Conservation (phyloP, 495 filamentous ascomycete species). For the Hypoxylon lienhwacheense region DNA sequence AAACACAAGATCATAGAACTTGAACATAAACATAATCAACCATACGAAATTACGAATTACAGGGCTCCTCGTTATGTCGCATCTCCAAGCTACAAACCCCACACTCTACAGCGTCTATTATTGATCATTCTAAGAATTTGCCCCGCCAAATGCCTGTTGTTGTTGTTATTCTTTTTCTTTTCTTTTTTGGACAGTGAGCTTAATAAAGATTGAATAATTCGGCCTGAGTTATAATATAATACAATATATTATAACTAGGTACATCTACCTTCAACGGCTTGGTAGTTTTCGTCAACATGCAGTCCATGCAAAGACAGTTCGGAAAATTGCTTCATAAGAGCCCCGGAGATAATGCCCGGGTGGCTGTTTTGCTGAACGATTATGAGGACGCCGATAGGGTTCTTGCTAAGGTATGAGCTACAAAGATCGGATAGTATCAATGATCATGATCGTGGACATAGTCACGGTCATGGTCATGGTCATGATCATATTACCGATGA, state of each 20-base stretch:
- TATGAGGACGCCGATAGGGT: slow-evolving; percentile 84
- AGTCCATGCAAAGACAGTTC: slow-evolving; percentile 75
- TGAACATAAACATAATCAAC: too few species aligned
- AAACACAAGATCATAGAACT: too few species aligned
- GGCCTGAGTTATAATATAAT: too few species aligned
- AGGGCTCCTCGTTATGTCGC: slow-evolving; percentile 4
- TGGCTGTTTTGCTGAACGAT: slow-evolving; percentile 74
- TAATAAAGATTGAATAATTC: not conserved
- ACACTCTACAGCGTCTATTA: too few species aligned
- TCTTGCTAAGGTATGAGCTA: slow-evolving; percentile 63
- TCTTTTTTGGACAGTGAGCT: slow-evolving; percentile 4
- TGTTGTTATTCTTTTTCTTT: too few species aligned
- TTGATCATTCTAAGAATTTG: slow-evolving; percentile 2
- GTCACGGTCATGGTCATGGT: too few species aligned
- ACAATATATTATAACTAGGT: too few species aligned
- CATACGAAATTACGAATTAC: too few species aligned
- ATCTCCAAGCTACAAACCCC: slow-evolving; percentile 19
- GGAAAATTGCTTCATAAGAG: slow-evolving; percentile 69
- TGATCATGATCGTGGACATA: too few species aligned
- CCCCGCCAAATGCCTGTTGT: slow-evolving; percentile 7
- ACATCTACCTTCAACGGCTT: too few species aligned
- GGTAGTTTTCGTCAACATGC: slow-evolving; percentile 76
- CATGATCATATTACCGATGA: too few species aligned
- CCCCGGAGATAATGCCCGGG: slow-evolving; percentile 75
- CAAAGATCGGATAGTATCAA: not conserved